Percentiles rank a stretch among this genome's conserved stretches.
Evolutionary conservation across 2,329 filamentous ascomycete genomes (phyloP).

Genomic region (Aspergillus sp.): DNA sequence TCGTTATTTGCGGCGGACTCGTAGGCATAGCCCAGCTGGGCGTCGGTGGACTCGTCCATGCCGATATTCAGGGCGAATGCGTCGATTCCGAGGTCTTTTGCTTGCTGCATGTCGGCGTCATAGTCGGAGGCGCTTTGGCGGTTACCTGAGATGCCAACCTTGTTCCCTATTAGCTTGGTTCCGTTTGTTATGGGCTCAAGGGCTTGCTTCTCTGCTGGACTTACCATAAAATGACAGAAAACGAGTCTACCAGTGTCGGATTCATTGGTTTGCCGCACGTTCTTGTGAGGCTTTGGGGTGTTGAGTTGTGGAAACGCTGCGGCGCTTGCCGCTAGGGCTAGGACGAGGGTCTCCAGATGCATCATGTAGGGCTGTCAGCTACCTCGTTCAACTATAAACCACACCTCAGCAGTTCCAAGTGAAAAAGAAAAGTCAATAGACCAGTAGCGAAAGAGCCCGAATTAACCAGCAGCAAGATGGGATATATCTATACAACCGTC

Average conservation of each 20-base stretch:
- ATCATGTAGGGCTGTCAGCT: conserved; percentile 10
- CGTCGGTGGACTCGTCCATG: conserved; percentile 42
- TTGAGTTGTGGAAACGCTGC: conserved; percentile 16
- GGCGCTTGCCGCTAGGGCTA: conserved; percentile 18
- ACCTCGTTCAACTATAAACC: background rate
- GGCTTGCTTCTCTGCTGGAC: background rate
- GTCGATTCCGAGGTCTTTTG: conserved; percentile 47
- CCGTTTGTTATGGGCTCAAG: no score
- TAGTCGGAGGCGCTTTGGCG: conserved; percentile 46
- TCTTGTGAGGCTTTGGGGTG: background rate
- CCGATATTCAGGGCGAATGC: conserved; percentile 55
- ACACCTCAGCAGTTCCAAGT: background rate
- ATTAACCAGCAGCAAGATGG: background rate
- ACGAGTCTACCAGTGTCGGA: conserved; percentile 31
- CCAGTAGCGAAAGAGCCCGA: background rate
- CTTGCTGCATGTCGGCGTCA: conserved; percentile 49
- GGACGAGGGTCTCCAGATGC: conserved; percentile 18
- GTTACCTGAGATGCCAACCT: conserved; percentile 49
- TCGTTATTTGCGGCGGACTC: conserved; percentile 47
- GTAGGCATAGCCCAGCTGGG: conserved; percentile 52
- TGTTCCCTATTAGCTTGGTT: background rate
- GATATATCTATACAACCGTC: background rate
- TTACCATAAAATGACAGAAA: conserved; percentile 48
- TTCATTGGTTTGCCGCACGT: background rate
- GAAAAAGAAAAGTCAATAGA: background rate